A percentile compares a stretch with the other conserved stretches of the same genome.
Conservation (phyloP, 1,284 basidiomycete species). For the Melampsora larici-populina region DNA sequence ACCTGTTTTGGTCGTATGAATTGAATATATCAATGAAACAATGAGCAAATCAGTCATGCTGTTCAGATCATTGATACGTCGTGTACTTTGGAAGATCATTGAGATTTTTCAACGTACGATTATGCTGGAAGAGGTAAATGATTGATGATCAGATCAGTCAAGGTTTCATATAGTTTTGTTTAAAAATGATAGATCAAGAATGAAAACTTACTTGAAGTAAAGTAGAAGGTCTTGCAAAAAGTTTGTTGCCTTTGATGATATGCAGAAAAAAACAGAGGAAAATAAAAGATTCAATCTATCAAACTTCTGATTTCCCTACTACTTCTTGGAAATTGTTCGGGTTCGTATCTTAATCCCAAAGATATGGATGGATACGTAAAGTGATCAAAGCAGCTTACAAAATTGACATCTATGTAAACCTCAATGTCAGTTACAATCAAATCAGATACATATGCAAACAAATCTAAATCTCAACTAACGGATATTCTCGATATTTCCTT, state of each 20-base stretch:
- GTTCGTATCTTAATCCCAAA: background rate
- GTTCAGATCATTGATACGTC: no score
- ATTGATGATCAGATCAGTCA: background rate
- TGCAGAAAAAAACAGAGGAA: background rate
- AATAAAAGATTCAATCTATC: background rate
- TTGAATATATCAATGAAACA: background rate
- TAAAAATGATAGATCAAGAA: background rate
- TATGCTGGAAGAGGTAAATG: background rate
- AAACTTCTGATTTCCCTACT: background rate
- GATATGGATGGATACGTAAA: background rate
- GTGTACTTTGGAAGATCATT: background rate
- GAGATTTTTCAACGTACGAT: conserved; percentile 1
- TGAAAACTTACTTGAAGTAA: conserved; percentile 24
- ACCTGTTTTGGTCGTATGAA: conserved; percentile 6
- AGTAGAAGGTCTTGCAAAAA: conserved; percentile 33
- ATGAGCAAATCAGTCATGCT: background rate
- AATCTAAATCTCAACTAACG: no score
- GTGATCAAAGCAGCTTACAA: background rate
- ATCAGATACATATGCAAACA: no score
- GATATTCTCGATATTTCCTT: conserved; percentile 36
- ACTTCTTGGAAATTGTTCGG: background rate
- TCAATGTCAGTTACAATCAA: no score
- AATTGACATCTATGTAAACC: background rate
- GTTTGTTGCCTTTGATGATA: conserved; percentile 22
- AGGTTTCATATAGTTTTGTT: background rate